Conservation (phyloP, 2,329 filamentous ascomycete species). For the Arthrobotrys iridis region DNA sequence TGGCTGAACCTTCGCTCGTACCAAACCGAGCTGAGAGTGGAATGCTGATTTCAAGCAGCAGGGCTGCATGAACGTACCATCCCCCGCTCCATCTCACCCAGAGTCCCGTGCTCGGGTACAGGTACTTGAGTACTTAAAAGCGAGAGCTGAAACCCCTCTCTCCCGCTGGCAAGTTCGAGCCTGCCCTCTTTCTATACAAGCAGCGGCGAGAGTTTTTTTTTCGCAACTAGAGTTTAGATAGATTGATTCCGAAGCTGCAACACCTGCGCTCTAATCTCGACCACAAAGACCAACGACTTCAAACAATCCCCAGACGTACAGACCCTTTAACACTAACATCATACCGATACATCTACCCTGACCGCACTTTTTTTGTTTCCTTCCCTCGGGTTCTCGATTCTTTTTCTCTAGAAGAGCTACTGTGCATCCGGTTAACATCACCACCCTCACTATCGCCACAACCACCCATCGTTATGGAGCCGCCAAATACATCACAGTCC, state of each 20-base stretch:
- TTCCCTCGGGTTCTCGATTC: background rate
- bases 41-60: constrained; percentile 16
- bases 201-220: too few relatives aligned
- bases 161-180: background rate
- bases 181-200: too few relatives aligned
- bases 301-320: background rate
- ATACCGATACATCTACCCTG: background rate
- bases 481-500: constrained; percentile 25
- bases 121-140: constrained; percentile 46
- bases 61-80: constrained; percentile 35
- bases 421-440: background rate
- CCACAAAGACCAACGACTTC: background rate
- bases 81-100: constrained; percentile 48
- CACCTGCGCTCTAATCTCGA: too few relatives aligned
- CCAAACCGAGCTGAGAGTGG: constrained; percentile 31
- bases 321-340: constrained; percentile 5
- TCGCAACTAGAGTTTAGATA: background rate
- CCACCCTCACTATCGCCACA: background rate
- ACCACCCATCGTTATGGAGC: constrained; percentile 14
- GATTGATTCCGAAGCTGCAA: too few relatives aligned
- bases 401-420: background rate
- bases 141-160: background rate
- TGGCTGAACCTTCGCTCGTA: constrained; percentile 20
- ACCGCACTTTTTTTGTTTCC: background rate
- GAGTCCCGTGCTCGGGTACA: constrained; percentile 21